Percentiles rank a stretch among this genome's conserved stretches.
These are phyloP conservation scores for Neofusicoccum cordaticola DNA, from an alignment of 2,329 filamentous ascomycete species.

Conservation along the genomic window DNA sequence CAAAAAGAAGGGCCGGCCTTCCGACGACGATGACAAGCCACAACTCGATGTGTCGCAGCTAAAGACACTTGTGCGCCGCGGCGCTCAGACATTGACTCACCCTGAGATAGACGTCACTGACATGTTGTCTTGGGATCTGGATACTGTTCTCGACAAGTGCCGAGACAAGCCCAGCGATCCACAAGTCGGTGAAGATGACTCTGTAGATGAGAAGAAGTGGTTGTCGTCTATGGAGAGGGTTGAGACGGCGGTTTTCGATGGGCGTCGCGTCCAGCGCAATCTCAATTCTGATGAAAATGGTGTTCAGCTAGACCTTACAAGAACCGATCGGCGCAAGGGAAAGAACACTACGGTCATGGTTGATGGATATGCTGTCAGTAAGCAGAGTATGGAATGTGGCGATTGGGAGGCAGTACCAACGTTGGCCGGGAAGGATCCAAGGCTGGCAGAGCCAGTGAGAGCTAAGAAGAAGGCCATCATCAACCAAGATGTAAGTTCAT, in stretches of 20 bases:
- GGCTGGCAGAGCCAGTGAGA: slow-evolving; percentile 47
- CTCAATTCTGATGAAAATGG: slow-evolving; percentile 15
- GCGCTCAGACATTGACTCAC: slow-evolving; percentile 52
- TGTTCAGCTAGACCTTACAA: slow-evolving; percentile 27
- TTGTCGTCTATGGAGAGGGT: slow-evolving; percentile 56
- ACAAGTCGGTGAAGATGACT: slow-evolving; percentile 30
- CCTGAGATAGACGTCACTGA: slow-evolving; percentile 54
- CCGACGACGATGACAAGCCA: slow-evolving; percentile 49
- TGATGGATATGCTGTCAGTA: slow-evolving; percentile 55
- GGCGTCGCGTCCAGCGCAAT: slow-evolving; percentile 49
- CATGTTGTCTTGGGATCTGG: slow-evolving; percentile 58
- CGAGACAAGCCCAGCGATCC: slow-evolving; percentile 50
- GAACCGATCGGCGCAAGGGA: slow-evolving; percentile 50
- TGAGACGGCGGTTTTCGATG: slow-evolving; percentile 57
- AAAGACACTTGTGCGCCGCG: slow-evolving; percentile 54
- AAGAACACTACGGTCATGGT: slow-evolving; percentile 60
- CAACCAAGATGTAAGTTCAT: slow-evolving; percentile 38
- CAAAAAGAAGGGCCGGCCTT: slow-evolving; percentile 23
- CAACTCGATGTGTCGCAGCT: slow-evolving; percentile 52
- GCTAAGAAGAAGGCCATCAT: slow-evolving; percentile 48
- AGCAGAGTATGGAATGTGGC: slow-evolving; percentile 53
- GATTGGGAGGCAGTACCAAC: slow-evolving; percentile 59
- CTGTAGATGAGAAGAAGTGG: slow-evolving; percentile 55
- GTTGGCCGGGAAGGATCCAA: slow-evolving; percentile 54
- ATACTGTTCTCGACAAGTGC: slow-evolving; percentile 54